These are phyloP conservation scores for Davidsoniella australis DNA, from an alignment of 2,329 filamentous ascomycete species.

Conservation along the genomic window DNA sequence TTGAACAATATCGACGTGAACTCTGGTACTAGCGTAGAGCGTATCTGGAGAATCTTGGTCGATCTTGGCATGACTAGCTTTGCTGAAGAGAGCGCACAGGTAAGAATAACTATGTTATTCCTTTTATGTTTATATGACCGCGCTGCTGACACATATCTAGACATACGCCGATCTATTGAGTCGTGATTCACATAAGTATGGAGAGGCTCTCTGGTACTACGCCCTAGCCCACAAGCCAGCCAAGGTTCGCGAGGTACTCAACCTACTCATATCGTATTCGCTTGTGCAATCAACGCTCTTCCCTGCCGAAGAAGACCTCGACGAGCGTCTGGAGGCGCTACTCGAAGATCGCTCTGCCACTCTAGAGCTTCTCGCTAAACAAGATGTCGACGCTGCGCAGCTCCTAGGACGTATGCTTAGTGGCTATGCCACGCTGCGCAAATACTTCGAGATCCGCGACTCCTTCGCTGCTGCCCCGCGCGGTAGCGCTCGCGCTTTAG, in stretches of 20 bases:
- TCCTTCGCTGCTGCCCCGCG: slow-evolving; percentile 18
- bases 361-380: slow-evolving; percentile 51
- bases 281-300: slow-evolving; percentile 71
- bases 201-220: slow-evolving; percentile 79
- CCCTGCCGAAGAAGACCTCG: slow-evolving; percentile 54
- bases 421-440: slow-evolving; percentile 79
- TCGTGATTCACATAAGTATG: slow-evolving; percentile 58
- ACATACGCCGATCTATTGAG: slow-evolving; percentile 68
- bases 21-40: slow-evolving; percentile 58
- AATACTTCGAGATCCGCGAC: slow-evolving; percentile 82
- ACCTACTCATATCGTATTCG: slow-evolving; percentile 74
- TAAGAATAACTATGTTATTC: slow-evolving; percentile 26
- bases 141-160: slow-evolving; percentile 28
- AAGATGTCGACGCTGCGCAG: slow-evolving; percentile 66
- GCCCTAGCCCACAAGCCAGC: slow-evolving; percentile 61
- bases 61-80: slow-evolving; percentile 63
- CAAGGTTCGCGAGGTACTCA: slow-evolving; percentile 72
- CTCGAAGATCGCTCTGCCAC: slow-evolving; percentile 55
- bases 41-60: slow-evolving; percentile 61
- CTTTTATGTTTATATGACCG: neutral
- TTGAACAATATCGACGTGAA: slow-evolving; percentile 46
- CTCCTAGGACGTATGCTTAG: slow-evolving; percentile 73
- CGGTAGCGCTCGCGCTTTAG: slow-evolving; percentile 33
- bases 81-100: slow-evolving; percentile 68
- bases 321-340: slow-evolving; percentile 52